Conservation (phyloP, 2,329 filamentous ascomycete species). For the Alternaria sp. region DNA sequence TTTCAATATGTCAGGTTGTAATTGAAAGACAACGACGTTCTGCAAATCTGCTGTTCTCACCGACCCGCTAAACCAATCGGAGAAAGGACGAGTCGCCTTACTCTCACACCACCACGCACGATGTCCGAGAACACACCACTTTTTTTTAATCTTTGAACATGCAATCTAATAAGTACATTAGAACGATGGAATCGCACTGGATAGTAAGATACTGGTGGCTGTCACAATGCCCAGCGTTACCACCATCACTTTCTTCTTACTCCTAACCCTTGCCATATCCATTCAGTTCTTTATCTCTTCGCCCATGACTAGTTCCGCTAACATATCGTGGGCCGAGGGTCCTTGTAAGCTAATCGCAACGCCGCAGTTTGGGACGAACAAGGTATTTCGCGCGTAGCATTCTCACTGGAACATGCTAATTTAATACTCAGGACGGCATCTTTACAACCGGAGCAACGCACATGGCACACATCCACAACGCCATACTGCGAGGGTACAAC, state of each 20-base stretch:
- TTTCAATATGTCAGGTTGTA: not conserved
- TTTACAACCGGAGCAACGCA: constrained; percentile 48
- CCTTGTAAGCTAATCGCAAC: constrained; percentile 41
- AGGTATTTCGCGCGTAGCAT: constrained; percentile 19
- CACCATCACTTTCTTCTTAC: constrained; percentile 12
- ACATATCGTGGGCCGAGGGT: constrained; percentile 42
- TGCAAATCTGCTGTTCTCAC: not conserved
- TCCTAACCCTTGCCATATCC: constrained; percentile 13
- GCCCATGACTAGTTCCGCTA: constrained; percentile 9
- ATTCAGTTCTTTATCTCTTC: constrained; percentile 15
- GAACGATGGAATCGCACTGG: not conserved
- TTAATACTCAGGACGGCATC: constrained; percentile 34
- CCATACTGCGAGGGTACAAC: constrained; percentile 53
- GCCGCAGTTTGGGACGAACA: constrained; percentile 44
- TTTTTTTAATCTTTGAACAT: not conserved
- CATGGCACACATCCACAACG: constrained; percentile 54
- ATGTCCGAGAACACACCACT: constrained; percentile 19
- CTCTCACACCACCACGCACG: constrained; percentile 28
- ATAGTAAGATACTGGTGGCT: not conserved
- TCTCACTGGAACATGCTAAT: not conserved
- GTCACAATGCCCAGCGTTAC: constrained; percentile 19
- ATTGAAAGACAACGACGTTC: not conserved
- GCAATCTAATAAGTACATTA: not conserved
- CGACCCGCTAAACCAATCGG: not conserved
- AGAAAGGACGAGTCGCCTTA: constrained; percentile 14